phyloP scores from a whole-genome alignment of 371 early-diverging fungal genomes.

The Lichtheimia ramosa region DNA sequence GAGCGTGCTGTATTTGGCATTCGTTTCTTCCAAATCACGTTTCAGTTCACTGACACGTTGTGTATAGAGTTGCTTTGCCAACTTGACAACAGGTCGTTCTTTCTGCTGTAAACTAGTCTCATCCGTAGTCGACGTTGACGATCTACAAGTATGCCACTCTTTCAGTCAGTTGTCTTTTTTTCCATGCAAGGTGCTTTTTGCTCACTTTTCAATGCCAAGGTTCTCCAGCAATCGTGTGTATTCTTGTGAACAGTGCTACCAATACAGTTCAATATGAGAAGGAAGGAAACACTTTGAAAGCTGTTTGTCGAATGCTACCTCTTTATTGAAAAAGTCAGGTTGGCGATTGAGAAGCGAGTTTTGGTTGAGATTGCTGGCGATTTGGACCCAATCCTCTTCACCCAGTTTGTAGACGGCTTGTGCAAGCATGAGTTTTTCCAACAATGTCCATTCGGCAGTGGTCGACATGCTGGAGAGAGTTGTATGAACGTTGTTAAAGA shows the following conservation, averaged over 20 bases:
- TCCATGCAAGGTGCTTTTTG: no score
- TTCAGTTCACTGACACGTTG: conserved; percentile 62
- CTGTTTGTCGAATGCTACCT: conserved; percentile 28
- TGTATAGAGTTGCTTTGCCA: conserved; percentile 58
- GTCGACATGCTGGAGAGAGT: conserved; percentile 6
- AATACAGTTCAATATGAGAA: no score
- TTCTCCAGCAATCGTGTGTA: conserved; percentile 37
- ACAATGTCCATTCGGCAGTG: conserved; percentile 52
- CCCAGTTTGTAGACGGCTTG: conserved; percentile 75
- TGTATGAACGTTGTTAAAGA: neutral
- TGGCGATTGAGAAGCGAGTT: conserved; percentile 54
- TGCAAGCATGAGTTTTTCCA: conserved; percentile 69
- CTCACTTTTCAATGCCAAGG: conserved; percentile 37
- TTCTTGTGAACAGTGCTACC: conserved; percentile 45
- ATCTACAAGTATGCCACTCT: no score
- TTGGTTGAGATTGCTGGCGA: conserved; percentile 59
- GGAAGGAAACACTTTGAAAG: neutral
- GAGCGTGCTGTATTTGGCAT: conserved; percentile 37
- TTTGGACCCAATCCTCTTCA: conserved; percentile 67
- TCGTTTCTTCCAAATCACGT: conserved; percentile 36
- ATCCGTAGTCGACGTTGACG: no score
- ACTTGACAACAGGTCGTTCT: conserved; percentile 42
- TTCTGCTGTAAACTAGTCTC: no score
- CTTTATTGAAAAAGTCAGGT: conserved; percentile 57
- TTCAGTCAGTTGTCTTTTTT: no score